phyloP scores from a whole-genome alignment of 108 stramenopile species.

The Pseudonitzschia multiseries region DNA sequence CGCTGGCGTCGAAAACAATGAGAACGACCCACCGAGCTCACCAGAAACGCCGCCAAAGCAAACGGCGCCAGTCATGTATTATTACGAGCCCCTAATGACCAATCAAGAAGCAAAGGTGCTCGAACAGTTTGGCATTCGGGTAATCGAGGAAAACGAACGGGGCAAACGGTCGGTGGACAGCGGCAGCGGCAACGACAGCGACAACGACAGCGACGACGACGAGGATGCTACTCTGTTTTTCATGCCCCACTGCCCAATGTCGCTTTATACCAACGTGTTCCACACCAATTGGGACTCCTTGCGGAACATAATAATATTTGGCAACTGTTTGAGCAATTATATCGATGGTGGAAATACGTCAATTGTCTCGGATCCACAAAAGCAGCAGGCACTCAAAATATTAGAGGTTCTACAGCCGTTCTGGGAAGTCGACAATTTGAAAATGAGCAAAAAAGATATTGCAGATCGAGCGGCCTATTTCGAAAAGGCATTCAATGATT shows the following conservation, averaged over 20 bases:
- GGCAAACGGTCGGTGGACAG: constrained; percentile 26
- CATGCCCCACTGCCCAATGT: constrained; percentile 56
- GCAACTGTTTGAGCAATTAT: constrained; percentile 36
- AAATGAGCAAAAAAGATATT: constrained; percentile 17
- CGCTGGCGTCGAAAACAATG: neutral
- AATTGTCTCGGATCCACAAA: neutral
- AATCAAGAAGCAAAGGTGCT: constrained; percentile 24
- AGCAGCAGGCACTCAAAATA: constrained; percentile 5
- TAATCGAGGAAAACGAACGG: constrained; percentile 39
- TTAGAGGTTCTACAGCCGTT: constrained; percentile 27
- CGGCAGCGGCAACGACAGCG: neutral
- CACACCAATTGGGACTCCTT: constrained; percentile 39
- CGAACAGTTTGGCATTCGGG: constrained; percentile 12
- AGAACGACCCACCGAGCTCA: neutral
- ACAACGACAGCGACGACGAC: constrained; percentile 7
- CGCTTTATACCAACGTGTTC: constrained; percentile 40
- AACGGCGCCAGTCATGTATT: constrained; percentile 20
- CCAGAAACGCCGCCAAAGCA: neutral
- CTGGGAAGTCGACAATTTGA: constrained; percentile 13
- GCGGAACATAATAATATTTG: constrained; percentile 18
- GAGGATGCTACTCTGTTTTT: constrained; percentile 45
- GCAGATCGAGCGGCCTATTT: constrained; percentile 27
- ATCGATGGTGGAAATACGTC: constrained; percentile 18
- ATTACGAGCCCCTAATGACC: constrained; percentile 44
- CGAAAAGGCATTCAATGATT: constrained; percentile 49